Conservation (phyloP, 371 early-diverging fungal genomes). For the Amoeboradix gromovi region DNA sequence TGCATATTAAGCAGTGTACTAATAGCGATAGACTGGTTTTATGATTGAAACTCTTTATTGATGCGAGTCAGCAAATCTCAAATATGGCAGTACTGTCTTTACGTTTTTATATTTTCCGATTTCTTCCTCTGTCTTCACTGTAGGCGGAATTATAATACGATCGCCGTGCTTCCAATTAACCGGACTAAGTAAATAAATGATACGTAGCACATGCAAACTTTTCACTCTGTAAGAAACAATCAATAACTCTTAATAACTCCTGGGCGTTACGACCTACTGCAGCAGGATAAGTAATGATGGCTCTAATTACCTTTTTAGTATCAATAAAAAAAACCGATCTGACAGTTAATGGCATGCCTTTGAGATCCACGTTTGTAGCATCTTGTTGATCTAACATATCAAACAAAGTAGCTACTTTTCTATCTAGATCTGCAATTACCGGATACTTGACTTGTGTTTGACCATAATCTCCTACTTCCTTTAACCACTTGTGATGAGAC, state of each 20-base stretch:
- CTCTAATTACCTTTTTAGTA: constrained; percentile 58
- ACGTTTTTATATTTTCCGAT: constrained; percentile 45
- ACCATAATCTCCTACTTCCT: constrained; percentile 34
- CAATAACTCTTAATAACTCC: constrained; percentile 67
- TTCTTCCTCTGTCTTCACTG: constrained; percentile 50
- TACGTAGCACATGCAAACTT: constrained; percentile 47
- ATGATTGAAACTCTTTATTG: not conserved
- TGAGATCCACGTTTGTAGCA: constrained; percentile 48
- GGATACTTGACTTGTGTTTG: constrained; percentile 1
- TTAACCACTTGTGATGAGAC: constrained; percentile 55
- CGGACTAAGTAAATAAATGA: constrained; percentile 13
- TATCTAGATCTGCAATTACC: constrained; percentile 63
- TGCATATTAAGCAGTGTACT: not conserved
- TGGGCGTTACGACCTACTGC: constrained; percentile 64
- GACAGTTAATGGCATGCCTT: constrained; percentile 72
- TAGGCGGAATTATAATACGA: constrained; percentile 63
- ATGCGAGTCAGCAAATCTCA: constrained; percentile 7
- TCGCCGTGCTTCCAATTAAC: constrained; percentile 66
- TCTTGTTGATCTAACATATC: constrained; percentile 83
- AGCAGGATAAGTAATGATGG: constrained; percentile 55
- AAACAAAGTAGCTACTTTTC: constrained; percentile 50
- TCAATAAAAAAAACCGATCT: constrained; percentile 79
- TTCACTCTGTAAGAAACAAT: constrained; percentile 65
- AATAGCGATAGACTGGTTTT: not conserved
- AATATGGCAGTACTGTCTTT: constrained; percentile 48